Evolutionary conservation across 2,329 filamentous ascomycete species (phyloP), one percentile per base, ranked within the genome.

Genomic region (Fusarium sp.): DNA sequence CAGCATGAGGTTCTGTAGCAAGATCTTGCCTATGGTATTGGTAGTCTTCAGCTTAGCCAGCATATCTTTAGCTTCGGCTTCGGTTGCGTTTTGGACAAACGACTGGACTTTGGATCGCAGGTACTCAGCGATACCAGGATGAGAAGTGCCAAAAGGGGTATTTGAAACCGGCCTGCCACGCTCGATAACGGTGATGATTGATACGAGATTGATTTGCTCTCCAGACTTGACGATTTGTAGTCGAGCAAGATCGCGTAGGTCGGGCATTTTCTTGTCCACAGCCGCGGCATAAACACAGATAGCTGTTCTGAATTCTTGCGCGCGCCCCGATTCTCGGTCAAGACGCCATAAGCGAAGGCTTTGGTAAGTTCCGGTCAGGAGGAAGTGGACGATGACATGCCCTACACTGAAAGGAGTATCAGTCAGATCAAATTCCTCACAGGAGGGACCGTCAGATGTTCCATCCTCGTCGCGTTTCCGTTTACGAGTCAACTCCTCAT

Each of bases 301-400:
- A 13, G 67, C 61, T 3, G 46, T 65, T 2, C 25, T 24, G n/a
- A 70, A 22, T 11, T 65, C 57, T 22, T 42, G 0, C 11, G 20
- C 14, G 18, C 25, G 10, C 24, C 8, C 6, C 6, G 45, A 20
- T 20, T 18, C 3, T 29, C 3, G 13, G 5, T 1, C 3, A 4
- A 13, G 3, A 12, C 3, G 2, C 20, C 29, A 1, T 4, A 2
- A 1, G 3, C 13, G 20, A 3, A 70, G 57, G 22, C 14, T 57
- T 14, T 65, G 54, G 14, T 70, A 70, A 5, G 18, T 47, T 1
- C 45, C 47, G 0, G 65, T 59, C 3, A 24, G 6, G 3, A 70
- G 22, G 14, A 56, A 70, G 24, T 66, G 65, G 6, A 69, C 30
- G 7, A 70, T 20, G 2, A 62, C 65, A 25, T 66, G 67, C 4